Evolutionary conservation across 441 rosid species (phyloP), one percentile per base, ranked within the genome.

Genomic region (Biscutella laevigata): DNA sequence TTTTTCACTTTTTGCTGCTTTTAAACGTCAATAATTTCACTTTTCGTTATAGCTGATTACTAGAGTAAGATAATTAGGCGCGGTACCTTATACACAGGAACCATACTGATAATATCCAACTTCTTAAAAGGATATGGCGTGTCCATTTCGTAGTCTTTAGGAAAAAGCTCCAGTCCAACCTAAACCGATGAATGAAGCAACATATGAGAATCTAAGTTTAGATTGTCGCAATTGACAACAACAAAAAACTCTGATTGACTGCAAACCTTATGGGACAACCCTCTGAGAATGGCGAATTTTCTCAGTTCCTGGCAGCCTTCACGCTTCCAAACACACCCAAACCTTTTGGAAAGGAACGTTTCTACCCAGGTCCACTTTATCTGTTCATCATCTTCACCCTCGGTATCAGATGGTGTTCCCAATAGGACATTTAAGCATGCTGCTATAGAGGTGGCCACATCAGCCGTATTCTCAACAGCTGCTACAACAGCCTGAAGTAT

Each of bases 151-250:
- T 77, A 84, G 70, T 84, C 94, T 70, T 80, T 76, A 5, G 94
- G 94, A 68, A 74, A 82, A 69, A 84, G 78, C 79, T 84, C 94
- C 59, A 84, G 75, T 30, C 94, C 94, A 49, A 81, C 94, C 94
- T 84, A 69, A 34, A 65, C 62, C 54, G 32, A 61, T 66, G 60
- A 16, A 63, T 55, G 32, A 71, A 28, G 62, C 62, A 62, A 46
- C 44, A 74, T 54, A 40, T 57, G 70, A 63, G 48, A 59, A 43
- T 43, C 38, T 44, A 46, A 53, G 36, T 41, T 40, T 13, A 22
- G 45, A 29, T 42, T 41, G 39, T 47, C 48, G 48, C 14, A 4
- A 16, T 41, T 42, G 60, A 38, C 54, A 59, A 34, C 49, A n/a
- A n/a, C n/a, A 17, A 17, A 17, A 17, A 17, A 48, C 7, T 30